These are phyloP conservation scores for Ormosia emarginata DNA, from an alignment of 306 rosid genomes.

Conservation along the genomic window DNA sequence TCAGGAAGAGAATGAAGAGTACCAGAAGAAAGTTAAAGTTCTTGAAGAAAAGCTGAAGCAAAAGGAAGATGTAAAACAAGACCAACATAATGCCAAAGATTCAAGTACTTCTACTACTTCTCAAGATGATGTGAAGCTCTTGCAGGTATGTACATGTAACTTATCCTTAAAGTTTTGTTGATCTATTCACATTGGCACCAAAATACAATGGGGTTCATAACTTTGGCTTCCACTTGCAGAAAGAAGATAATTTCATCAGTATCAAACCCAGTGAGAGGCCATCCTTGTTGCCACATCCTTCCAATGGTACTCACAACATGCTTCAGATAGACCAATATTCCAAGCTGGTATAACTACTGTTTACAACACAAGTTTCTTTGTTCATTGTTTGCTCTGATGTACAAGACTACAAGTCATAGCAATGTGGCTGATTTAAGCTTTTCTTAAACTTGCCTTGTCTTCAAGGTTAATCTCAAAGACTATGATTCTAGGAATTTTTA, in stretches of 20 bases:
- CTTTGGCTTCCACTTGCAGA: slow-evolving; percentile 14
- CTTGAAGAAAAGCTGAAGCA: slow-evolving; percentile 38
- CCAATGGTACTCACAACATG: not conserved
- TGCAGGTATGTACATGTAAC: slow-evolving; percentile 4
- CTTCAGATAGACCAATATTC: not conserved
- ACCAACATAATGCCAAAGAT: slow-evolving; percentile 2
- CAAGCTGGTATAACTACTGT: not conserved
- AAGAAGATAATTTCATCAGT: not conserved
- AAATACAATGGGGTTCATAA: not conserved
- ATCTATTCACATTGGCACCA: not conserved
- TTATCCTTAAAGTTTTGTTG: not conserved
- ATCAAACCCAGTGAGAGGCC: not conserved
- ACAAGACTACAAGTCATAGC: not conserved
- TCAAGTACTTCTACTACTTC: not conserved
- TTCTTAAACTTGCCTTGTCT: not conserved
- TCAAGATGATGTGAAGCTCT: slow-evolving; percentile 17
- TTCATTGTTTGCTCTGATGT: not conserved
- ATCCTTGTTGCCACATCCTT: not conserved
- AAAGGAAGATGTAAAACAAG: slow-evolving; percentile 21
- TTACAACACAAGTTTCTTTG: not conserved
- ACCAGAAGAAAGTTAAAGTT: slow-evolving; percentile 28
- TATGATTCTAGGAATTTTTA: not conserved
- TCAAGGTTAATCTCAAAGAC: not conserved
- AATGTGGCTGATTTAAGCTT: not conserved
- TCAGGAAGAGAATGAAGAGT: slow-evolving; percentile 40